Evolutionary conservation across 768 basidiomycete genomes (phyloP).

Genomic region (Lenzites betulinus): DNA sequence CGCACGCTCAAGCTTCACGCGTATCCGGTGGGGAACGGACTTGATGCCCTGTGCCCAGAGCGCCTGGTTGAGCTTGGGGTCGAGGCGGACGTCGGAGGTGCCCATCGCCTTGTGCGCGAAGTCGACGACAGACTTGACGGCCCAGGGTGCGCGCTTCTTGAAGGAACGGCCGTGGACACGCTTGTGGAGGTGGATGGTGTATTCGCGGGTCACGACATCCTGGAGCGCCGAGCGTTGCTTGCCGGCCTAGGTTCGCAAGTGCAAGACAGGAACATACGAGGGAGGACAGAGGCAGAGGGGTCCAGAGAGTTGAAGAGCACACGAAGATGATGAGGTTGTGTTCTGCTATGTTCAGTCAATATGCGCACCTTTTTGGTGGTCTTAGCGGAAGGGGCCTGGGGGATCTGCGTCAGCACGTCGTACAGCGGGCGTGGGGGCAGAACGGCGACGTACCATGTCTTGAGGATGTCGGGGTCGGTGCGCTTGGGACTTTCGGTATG

Average conservation of each 20-base stretch:
- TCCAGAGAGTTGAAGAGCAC: neutral
- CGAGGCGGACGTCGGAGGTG: constrained; percentile 89
- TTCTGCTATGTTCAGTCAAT: neutral
- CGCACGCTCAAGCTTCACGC: constrained; percentile 92
- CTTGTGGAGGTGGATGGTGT: constrained; percentile 98
- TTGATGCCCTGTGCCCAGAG: constrained; percentile 95
- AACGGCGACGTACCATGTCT: constrained; percentile 59
- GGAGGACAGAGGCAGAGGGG: neutral
- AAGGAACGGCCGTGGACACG: constrained; percentile 89
- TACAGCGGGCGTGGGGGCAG: neutral
- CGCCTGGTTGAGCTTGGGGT: constrained; percentile 96
- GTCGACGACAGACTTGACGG: constrained; percentile 87
- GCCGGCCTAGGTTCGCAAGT: constrained; percentile 54
- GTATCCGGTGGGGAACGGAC: constrained; percentile 87
- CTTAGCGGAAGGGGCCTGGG: constrained; percentile 49
- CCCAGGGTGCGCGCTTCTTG: constrained; percentile 97
- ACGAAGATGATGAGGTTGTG: neutral
- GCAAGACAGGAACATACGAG: constrained; percentile 2
- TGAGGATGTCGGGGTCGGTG: constrained; percentile 64
- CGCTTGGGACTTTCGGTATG: constrained; percentile 41
- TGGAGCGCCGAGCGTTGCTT: constrained; percentile 96
- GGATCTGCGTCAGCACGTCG: constrained; percentile 1
- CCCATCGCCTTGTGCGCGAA: constrained; percentile 97
- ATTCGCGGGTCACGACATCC: constrained; percentile 98
- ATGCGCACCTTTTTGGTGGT: constrained; percentile 56